phyloP scores from a whole-genome alignment of 495 filamentous ascomycete genomes.

The Hyaloscypha variabilis region DNA sequence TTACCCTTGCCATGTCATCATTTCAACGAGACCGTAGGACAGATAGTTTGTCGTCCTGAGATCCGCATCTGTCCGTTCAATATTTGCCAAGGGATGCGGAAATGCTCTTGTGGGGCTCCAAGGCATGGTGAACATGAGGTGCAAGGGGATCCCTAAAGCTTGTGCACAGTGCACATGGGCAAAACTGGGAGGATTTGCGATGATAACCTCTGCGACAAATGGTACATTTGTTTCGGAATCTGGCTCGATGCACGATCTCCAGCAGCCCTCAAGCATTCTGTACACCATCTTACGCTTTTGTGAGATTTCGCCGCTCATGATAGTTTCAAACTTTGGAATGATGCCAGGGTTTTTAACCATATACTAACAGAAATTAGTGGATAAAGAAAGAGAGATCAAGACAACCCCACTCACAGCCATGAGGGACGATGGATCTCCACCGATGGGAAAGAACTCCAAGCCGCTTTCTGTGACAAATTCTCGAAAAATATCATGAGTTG shows the following conservation, averaged over 20 bases:
- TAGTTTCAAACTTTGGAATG: slow-evolving; percentile 48
- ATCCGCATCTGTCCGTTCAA: slow-evolving; percentile 37
- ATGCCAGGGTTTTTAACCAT: slow-evolving; percentile 60
- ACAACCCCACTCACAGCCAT: slow-evolving; percentile 43
- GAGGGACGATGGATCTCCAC: slow-evolving; percentile 53
- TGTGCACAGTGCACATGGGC: slow-evolving; percentile 68
- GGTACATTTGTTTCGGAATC: slow-evolving; percentile 48
- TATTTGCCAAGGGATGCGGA: slow-evolving; percentile 59
- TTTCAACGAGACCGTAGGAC: slow-evolving; percentile 64
- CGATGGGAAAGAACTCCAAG: slow-evolving; percentile 65
- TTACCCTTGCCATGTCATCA: slow-evolving; percentile 69
- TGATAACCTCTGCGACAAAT: slow-evolving; percentile 68
- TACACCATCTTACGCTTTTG: slow-evolving; percentile 49
- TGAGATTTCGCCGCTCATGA: slow-evolving; percentile 48
- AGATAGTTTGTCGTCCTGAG: slow-evolving; percentile 56
- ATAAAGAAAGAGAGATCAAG: neutral
- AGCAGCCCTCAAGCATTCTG: slow-evolving; percentile 65
- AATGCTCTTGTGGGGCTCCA: slow-evolving; percentile 60
- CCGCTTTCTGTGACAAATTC: slow-evolving; percentile 55
- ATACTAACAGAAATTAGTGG: slow-evolving; percentile 42
- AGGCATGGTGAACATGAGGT: slow-evolving; percentile 69
- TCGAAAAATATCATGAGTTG: slow-evolving; percentile 64
- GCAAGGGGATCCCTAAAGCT: slow-evolving; percentile 60
- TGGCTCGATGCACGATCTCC: slow-evolving; percentile 63
- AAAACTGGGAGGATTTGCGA: slow-evolving; percentile 69